Conservation (phyloP, 2,329 filamentous ascomycete species). For the Colletotrichum abscissum region DNA sequence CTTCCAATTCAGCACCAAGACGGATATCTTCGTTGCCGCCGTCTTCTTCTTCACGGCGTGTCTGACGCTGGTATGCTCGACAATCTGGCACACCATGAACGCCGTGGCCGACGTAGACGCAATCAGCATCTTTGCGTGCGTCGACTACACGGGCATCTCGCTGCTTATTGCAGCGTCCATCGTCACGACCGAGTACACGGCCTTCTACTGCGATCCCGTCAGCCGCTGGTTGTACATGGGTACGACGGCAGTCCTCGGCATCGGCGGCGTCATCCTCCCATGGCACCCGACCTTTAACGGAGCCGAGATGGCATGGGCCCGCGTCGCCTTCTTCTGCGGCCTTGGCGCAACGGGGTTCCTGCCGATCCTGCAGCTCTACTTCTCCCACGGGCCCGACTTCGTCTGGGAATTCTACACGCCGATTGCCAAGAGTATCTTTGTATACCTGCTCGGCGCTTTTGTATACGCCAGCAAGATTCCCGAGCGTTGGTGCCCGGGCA, state of each 20-base stretch:
- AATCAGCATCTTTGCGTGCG: constrained; percentile 95
- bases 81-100: constrained; percentile 99
- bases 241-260: constrained; percentile 82
- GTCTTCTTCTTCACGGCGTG: constrained; percentile 96
- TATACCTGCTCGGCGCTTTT: constrained; percentile 86
- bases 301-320: constrained; percentile 89
- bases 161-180: constrained; percentile 95
- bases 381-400: constrained; percentile 81
- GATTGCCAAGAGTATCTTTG: constrained; percentile 84
- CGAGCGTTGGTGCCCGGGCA: constrained; percentile 90
- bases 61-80: constrained; percentile 94
- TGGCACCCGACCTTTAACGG: constrained; percentile 98
- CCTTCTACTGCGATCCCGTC: constrained; percentile 95
- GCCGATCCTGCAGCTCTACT: constrained; percentile 85
- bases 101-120: constrained; percentile 90
- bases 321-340: constrained; percentile 91
- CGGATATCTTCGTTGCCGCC: constrained; percentile 90
- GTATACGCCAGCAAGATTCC: constrained; percentile 94
- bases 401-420: constrained; percentile 91
- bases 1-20: constrained; percentile 86
- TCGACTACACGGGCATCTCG: constrained; percentile 98
- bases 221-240: constrained; percentile 89
- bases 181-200: constrained; percentile 98
- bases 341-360: constrained; percentile 90
- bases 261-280: constrained; percentile 89